Evolutionary conservation across 768 basidiomycete species (phyloP).

Genomic region (Hygrocybe punicea): DNA sequence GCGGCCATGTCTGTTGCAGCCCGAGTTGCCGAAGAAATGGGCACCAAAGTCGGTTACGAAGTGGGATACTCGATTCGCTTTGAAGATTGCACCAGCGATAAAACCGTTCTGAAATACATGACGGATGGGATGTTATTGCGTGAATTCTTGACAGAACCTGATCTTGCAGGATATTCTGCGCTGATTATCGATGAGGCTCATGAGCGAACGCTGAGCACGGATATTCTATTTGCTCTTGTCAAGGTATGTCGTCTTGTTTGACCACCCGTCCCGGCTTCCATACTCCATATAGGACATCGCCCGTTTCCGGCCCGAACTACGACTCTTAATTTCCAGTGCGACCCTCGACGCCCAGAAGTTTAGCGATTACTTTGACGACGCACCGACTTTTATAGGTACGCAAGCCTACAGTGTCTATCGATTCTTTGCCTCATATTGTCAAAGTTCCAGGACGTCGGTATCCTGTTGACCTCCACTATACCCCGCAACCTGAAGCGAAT

Average conservation of each 20-base stretch:
- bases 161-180: constrained; percentile 90
- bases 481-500: constrained; percentile 98
- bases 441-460: constrained; percentile 94
- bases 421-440: constrained; percentile 10
- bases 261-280: neutral
- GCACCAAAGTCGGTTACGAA: constrained; percentile 93
- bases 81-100: constrained; percentile 99
- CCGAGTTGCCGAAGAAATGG: constrained; percentile 99
- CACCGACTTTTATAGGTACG: constrained; percentile 90
- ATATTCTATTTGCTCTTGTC: constrained; percentile 96
- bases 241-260: constrained; percentile 65
- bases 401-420: constrained; percentile 5
- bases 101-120: constrained; percentile 99
- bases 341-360: constrained; percentile 99
- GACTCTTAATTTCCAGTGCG: constrained; percentile 90
- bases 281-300: constrained; percentile 75
- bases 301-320: constrained; percentile 90
- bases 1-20: constrained; percentile 99
- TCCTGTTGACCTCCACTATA: constrained; percentile 98
- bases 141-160: constrained; percentile 96
- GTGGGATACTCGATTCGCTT: constrained; percentile 99
- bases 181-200: constrained; percentile 99
- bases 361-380: constrained; percentile 93
- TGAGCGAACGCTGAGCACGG: constrained; percentile 95
- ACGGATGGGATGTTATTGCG: constrained; percentile 98